A percentile compares a stretch with the other conserved stretches of the same genome.
Evolutionary conservation across 176 grass and related monocot species (phyloP).

Genomic region (Elaeis guineensis): DNA sequence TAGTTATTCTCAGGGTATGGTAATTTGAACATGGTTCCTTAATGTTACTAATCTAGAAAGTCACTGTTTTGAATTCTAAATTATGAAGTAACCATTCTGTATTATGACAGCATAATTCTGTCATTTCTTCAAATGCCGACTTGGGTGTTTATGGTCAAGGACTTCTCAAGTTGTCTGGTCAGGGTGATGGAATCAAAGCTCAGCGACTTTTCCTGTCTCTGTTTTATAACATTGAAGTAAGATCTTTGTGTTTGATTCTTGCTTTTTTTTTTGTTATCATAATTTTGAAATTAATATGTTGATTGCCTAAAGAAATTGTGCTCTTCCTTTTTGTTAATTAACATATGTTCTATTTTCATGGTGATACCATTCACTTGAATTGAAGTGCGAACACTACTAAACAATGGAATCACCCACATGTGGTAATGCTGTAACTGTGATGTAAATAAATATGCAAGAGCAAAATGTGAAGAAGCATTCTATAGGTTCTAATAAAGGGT

Average conservation of each 20-base stretch:
- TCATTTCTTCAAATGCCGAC: slow-evolving; percentile 92
- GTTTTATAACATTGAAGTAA: slow-evolving; percentile 99
- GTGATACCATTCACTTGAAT: too few relatives aligned
- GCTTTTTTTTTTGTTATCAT: slow-evolving; percentile 1
- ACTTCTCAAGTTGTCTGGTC: slow-evolving; percentile 87
- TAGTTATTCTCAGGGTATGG: slow-evolving; percentile 87
- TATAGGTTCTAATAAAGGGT: too few relatives aligned
- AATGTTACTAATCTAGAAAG: not conserved
- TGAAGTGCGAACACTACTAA: too few relatives aligned
- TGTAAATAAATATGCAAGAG: too few relatives aligned
- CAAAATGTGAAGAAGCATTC: too few relatives aligned
- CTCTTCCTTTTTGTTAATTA: too few relatives aligned
- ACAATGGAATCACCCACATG: too few relatives aligned
- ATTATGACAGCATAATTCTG: slow-evolving; percentile 75
- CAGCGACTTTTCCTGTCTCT: slow-evolving; percentile 74
- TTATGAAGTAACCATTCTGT: not conserved
- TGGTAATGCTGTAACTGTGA: too few relatives aligned
- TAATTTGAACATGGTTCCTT: slow-evolving; percentile 7
- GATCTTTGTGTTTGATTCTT: slow-evolving; percentile 13
- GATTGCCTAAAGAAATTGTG: too few relatives aligned
- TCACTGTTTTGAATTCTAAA: not conserved
- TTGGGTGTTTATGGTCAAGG: slow-evolving; percentile 98
- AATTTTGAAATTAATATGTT: not conserved
- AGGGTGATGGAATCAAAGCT: slow-evolving; percentile 91
- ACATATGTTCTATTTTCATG: too few relatives aligned